Conservation (phyloP, 352 stramenopile species). For the Globisporangium yorkense region DNA sequence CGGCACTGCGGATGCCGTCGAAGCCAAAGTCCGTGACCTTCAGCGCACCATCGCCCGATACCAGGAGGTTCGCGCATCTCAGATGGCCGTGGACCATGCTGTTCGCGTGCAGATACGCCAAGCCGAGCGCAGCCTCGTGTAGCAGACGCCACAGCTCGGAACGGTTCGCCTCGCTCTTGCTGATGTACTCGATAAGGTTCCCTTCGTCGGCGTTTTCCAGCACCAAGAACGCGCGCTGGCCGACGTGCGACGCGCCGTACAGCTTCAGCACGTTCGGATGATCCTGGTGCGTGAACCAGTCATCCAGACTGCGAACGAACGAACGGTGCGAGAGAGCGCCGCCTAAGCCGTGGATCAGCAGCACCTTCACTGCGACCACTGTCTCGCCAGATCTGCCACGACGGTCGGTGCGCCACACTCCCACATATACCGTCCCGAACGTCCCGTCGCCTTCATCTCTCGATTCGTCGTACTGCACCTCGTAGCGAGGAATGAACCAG, state of each 20-base stretch:
- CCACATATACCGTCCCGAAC: conserved; percentile 1
- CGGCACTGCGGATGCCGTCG: conserved; percentile 11
- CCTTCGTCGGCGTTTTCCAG: conserved; percentile 24
- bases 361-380: conserved; percentile 1
- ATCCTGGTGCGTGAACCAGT: conserved; percentile 16
- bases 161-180: neutral
- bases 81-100: conserved; percentile 81
- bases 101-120: conserved; percentile 67
- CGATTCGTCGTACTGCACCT: neutral
- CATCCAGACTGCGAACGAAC: conserved; percentile 32
- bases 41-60: conserved; percentile 27
- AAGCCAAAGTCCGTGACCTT: conserved; percentile 43
- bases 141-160: conserved; percentile 22
- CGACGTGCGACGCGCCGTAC: conserved; percentile 46
- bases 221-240: conserved; percentile 27
- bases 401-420: neutral
- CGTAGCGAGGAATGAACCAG: conserved; percentile 9
- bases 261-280: conserved; percentile 26
- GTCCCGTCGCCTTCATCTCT: neutral
- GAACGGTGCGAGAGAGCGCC: conserved; percentile 5
- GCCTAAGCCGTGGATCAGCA: neutral
- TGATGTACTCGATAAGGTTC: conserved; percentile 20
- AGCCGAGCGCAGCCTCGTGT: conserved; percentile 25
- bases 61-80: conserved; percentile 81
- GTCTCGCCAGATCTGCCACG: neutral